phyloP scores from a whole-genome alignment of 1,284 basidiomycete genomes.

The Cryptococcus neoformans region DNA sequence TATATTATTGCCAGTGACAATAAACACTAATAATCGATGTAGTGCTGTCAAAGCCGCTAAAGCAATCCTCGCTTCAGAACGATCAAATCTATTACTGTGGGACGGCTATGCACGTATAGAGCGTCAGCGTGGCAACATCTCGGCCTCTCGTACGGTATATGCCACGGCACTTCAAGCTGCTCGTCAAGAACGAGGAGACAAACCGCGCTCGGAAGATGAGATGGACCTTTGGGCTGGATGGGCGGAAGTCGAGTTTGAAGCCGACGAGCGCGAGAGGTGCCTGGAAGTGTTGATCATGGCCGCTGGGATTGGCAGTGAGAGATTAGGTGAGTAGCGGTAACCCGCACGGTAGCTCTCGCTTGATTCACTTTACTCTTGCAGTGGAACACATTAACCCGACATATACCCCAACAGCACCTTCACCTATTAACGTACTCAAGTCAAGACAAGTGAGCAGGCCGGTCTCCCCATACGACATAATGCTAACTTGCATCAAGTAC shows the following conservation, averaged over 20 bases:
- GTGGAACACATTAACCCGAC: no score
- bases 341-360: no score
- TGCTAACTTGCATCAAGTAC: slow-evolving; percentile 10
- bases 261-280: slow-evolving; percentile 19
- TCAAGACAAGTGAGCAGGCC: slow-evolving; percentile 31
- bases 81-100: slow-evolving; percentile 72
- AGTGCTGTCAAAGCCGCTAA: slow-evolving; percentile 63
- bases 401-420: neutral
- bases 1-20: neutral
- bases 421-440: slow-evolving; percentile 31
- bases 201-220: slow-evolving; percentile 21
- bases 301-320: slow-evolving; percentile 14
- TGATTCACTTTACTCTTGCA: no score
- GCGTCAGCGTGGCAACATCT: slow-evolving; percentile 62
- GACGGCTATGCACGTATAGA: slow-evolving; percentile 77
- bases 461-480: neutral
- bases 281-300: slow-evolving; percentile 27
- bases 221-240: slow-evolving; percentile 76
- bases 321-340: slow-evolving; percentile 8
- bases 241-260: slow-evolving; percentile 77
- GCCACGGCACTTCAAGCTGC: slow-evolving; percentile 55
- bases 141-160: slow-evolving; percentile 81
- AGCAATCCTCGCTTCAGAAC: slow-evolving; percentile 60
- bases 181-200: slow-evolving; percentile 9
- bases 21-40: neutral